Conservation (phyloP, 108 stramenopile species). For the Pseudonitzschia multiseries region DNA sequence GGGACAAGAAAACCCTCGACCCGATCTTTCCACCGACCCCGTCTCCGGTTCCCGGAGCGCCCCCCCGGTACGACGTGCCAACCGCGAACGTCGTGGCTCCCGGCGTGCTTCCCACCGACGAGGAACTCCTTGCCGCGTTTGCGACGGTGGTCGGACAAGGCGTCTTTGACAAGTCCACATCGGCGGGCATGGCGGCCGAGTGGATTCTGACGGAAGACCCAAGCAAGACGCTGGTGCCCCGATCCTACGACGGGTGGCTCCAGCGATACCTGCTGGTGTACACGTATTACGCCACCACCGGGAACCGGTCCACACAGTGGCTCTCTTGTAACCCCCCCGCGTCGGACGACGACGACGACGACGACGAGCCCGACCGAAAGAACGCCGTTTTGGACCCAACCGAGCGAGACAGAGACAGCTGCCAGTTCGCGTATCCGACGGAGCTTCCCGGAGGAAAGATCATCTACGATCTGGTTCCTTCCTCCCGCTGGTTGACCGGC, state of each 20-base stretch:
- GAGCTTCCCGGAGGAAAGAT: constrained; percentile 16
- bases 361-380: too few relatives aligned
- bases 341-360: not conserved
- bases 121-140: constrained; percentile 19
- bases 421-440: constrained; percentile 22
- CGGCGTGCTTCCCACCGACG: constrained; percentile 3
- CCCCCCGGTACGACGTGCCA: too few relatives aligned
- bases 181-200: constrained; percentile 28
- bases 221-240: not conserved
- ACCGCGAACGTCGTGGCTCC: not conserved
- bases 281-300: constrained; percentile 31
- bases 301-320: constrained; percentile 28
- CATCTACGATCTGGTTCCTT: constrained; percentile 20
- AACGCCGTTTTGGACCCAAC: too few relatives aligned
- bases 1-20: not conserved
- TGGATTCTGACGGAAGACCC: constrained; percentile 41
- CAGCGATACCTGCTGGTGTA: constrained; percentile 33
- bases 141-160: constrained; percentile 18
- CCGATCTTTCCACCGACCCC: not conserved
- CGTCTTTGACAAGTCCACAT: constrained; percentile 18
- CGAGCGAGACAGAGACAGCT: too few relatives aligned
- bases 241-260: constrained; percentile 14
- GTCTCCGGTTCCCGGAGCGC: not conserved
- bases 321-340: constrained; percentile 33
- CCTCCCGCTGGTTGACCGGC: constrained; percentile 35